Evolutionary conservation across 2,329 filamentous ascomycete species (phyloP).

Genomic region (Aaosphaeria pasadenensis): DNA sequence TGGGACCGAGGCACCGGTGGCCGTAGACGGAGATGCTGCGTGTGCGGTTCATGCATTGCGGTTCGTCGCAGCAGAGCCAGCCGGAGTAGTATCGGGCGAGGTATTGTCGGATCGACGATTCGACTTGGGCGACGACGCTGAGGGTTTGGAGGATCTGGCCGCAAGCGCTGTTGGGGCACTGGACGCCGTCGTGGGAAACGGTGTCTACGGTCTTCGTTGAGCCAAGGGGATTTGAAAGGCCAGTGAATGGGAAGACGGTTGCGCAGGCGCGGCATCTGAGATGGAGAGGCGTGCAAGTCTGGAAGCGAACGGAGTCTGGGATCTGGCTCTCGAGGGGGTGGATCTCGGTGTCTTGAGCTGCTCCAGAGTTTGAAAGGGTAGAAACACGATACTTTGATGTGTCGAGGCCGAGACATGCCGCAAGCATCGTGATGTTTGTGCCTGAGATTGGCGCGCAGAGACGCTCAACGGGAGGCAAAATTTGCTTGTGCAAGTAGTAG

Average conservation of each 20-base stretch:
- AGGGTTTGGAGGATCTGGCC: slow-evolving; percentile 63
- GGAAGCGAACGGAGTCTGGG: slow-evolving; percentile 85
- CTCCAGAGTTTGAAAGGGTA: slow-evolving; percentile 52
- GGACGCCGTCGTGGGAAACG: slow-evolving; percentile 71
- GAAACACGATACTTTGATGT: slow-evolving; percentile 79
- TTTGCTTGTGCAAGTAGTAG: slow-evolving; percentile 97
- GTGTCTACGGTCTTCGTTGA: slow-evolving; percentile 26
- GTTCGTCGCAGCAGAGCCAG: slow-evolving; percentile 87
- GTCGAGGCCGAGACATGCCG: slow-evolving; percentile 91
- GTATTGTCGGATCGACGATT: slow-evolving; percentile 74
- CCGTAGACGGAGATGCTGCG: slow-evolving; percentile 93
- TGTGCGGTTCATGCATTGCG: slow-evolving; percentile 80
- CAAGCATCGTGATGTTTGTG: slow-evolving; percentile 84
- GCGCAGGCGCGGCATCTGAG: slow-evolving; percentile 83
- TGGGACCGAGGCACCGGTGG: slow-evolving; percentile 81
- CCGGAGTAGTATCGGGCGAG: slow-evolving; percentile 87
- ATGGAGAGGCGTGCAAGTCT: slow-evolving; percentile 70
- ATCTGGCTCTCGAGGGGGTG: slow-evolving; percentile 93
- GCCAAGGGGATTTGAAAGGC: slow-evolving; percentile 50
- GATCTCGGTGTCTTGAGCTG: slow-evolving; percentile 51
- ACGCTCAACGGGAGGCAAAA: slow-evolving; percentile 95
- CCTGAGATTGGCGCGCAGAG: slow-evolving; percentile 93
- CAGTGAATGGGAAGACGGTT: slow-evolving; percentile 69
- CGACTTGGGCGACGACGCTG: slow-evolving; percentile 80
- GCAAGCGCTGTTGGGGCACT: slow-evolving; percentile 66